Evolutionary conservation across 768 basidiomycete genomes (phyloP).

Genomic region (Cystobasidium tubakii): DNA sequence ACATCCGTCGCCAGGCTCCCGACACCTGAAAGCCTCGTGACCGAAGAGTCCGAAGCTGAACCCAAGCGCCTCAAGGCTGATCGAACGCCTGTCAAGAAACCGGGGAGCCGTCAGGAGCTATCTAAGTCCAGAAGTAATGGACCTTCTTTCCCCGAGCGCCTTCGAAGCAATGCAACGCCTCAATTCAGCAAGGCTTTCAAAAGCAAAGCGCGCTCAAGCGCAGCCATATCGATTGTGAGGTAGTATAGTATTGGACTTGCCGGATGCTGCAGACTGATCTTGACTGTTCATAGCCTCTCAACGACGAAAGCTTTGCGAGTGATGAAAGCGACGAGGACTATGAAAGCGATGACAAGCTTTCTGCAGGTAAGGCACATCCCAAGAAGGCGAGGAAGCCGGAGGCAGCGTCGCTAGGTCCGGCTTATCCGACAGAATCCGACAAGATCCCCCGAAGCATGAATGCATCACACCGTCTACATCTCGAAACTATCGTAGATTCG

Average conservation of each 20-base stretch:
- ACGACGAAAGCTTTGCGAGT: constrained; percentile 18
- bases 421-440: background rate
- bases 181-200: constrained; percentile 14
- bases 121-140: background rate
- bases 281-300: constrained; percentile 6
- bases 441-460: background rate
- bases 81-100: background rate
- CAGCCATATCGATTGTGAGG: constrained; percentile 1
- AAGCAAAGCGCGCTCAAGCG: constrained; percentile 1
- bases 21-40: background rate
- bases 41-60: background rate
- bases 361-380: background rate
- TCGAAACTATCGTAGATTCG: background rate
- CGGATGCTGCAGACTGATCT: background rate
- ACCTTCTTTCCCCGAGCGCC: constrained; percentile 13
- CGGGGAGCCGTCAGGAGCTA: background rate
- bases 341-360: constrained; percentile 17
- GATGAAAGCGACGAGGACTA: constrained; percentile 11
- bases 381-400: background rate
- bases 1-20: background rate
- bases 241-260: background rate
- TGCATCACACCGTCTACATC: background rate
- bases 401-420: background rate
- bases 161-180: background rate
- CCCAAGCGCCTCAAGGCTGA: constrained; percentile 3